These are phyloP conservation scores for Komagataella kurtzmanii DNA, from an alignment of 805 yeast genomes.

Conservation along the genomic window DNA sequence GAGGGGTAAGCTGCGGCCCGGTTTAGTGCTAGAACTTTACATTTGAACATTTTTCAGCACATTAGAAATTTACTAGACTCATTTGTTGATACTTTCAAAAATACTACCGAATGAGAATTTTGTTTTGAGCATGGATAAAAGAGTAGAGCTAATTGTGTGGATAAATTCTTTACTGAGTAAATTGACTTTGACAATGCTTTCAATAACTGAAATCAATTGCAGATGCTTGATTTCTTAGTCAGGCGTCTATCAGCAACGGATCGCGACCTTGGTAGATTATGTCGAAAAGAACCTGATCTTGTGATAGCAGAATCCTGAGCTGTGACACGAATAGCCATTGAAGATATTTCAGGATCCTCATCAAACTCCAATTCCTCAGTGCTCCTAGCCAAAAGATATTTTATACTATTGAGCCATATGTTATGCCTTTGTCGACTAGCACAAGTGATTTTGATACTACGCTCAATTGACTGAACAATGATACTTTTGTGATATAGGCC, in stretches of 20 bases:
- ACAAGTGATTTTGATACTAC: constrained; percentile 70
- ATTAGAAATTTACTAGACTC: no score
- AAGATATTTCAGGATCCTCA: constrained; percentile 26
- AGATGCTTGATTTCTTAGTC: not conserved
- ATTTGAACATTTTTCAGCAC: no score
- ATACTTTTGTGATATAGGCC: constrained; percentile 82
- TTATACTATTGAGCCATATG: constrained; percentile 78
- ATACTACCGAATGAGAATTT: no score
- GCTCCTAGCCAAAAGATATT: constrained; percentile 57
- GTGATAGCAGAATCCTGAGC: constrained; percentile 16
- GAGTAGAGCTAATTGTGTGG: no score
- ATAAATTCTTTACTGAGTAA: no score
- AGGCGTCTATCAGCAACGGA: not conserved
- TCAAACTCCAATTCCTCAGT: constrained; percentile 42
- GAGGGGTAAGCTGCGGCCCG: no score
- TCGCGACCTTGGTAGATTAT: constrained; percentile 9
- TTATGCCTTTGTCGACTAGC: constrained; percentile 80
- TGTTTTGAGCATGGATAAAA: no score
- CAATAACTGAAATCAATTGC: no score
- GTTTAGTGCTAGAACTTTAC: no score
- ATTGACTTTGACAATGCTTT: no score
- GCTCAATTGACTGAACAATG: constrained; percentile 49
- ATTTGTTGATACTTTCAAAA: no score
- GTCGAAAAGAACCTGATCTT: constrained; percentile 14
- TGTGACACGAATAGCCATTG: constrained; percentile 12